A percentile compares a stretch with the other conserved stretches of the same genome.
Conservation (phyloP, 306 rosid genomes). For the Adenanthera pavonina region DNA sequence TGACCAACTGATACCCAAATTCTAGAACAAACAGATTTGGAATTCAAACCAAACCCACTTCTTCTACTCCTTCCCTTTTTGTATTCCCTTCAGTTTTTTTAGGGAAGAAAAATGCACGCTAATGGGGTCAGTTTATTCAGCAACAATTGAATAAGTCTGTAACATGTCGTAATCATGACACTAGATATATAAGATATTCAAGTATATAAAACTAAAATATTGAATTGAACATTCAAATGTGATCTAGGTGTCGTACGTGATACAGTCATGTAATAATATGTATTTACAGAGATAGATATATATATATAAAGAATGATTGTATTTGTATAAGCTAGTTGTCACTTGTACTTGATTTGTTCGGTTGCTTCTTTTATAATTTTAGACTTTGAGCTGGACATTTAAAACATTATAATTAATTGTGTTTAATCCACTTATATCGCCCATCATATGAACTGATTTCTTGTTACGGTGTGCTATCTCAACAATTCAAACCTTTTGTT, state of each 20-base stretch:
- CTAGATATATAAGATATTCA: no score
- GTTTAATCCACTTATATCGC: no score
- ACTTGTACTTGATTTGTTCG: conserved; percentile 2
- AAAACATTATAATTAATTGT: not conserved
- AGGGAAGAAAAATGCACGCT: not conserved
- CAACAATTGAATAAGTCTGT: not conserved
- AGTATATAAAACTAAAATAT: not conserved
- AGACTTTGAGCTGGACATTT: no score
- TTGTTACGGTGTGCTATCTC: no score
- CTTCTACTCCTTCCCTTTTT: not conserved
- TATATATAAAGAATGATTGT: no score
- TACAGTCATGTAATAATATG: no score
- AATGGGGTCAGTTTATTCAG: not conserved
- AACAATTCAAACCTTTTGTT: no score
- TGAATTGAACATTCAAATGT: not conserved
- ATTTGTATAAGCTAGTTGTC: no score
- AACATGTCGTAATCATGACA: not conserved
- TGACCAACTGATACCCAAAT: not conserved
- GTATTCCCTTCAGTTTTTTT: not conserved
- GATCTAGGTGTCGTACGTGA: not conserved
- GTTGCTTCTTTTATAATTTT: not conserved
- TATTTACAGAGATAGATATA: no score
- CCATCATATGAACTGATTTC: no score
- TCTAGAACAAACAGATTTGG: not conserved
- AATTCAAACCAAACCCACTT: conserved; percentile 11